Conservation (phyloP, 2,329 filamentous ascomycete species). For the Stachybotrys chartarum region DNA sequence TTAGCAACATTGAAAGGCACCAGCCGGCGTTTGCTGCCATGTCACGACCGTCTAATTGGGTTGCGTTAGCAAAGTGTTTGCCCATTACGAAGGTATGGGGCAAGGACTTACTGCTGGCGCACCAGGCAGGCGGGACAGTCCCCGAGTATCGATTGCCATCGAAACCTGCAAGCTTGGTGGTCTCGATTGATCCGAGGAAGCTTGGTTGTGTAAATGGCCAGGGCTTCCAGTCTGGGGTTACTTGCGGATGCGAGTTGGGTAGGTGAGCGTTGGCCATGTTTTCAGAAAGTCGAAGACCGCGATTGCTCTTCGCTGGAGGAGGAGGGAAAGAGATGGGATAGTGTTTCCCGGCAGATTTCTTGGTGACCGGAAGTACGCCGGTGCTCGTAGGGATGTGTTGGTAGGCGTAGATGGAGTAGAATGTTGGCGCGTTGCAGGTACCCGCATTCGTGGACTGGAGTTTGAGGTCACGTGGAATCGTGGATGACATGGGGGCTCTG, state of each 20-base stretch:
- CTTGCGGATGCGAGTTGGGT: background rate
- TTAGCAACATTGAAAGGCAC: background rate
- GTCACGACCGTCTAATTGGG: background rate
- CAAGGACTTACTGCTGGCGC: background rate
- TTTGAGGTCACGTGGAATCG: no score
- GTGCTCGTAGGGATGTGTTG: no score
- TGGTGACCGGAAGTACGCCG: no score
- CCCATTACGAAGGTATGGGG: background rate
- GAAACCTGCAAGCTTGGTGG: background rate
- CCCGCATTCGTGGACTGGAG: no score
- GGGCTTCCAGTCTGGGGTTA: background rate
- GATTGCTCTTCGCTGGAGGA: no score
- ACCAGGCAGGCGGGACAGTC: background rate
- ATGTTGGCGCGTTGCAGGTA: no score
- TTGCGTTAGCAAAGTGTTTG: background rate
- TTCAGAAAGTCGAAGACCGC: background rate
- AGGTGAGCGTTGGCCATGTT: background rate
- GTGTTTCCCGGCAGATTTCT: no score
- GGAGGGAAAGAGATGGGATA: no score
- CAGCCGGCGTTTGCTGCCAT: background rate
- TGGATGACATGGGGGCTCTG: no score
- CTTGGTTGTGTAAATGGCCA: background rate
- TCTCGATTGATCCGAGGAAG: background rate
- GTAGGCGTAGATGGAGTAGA: no score
- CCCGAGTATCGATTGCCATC: background rate